Base-by-base conservation (phyloP, 192 early-diverging fungal genomes). In the Umbelopsis isabellina region DNA sequence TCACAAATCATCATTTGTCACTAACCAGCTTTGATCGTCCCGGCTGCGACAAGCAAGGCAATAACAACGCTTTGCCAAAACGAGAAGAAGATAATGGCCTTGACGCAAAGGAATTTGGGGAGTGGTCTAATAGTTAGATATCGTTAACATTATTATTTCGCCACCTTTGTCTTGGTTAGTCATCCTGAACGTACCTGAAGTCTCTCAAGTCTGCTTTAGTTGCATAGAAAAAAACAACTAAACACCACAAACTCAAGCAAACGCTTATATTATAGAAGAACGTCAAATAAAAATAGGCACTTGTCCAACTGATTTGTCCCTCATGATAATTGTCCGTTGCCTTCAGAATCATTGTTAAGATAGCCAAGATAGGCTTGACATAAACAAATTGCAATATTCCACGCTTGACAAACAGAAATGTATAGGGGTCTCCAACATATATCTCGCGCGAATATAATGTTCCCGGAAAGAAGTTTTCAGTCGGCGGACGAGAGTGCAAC, bases 351-450 rank as follows among this genome's bases (percentile, higher is more conserved):
- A 98, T 92, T 12, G 92, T 96, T 12, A 92, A 66, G 2, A 88
- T 79, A 1, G 91, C 91, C 51, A 95, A 68, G 4, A 92, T 67
- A 4, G 96, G 96, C 72, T 97, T 98, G 9, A 96, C 79, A 71
- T 92, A 86, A 30, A 97, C 92, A 75, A 94, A 98, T 79, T 98
- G 96, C n/a, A 98, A 83, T 37, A 98, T 95, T 0, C 95, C 93
- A 47, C 92, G 83, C 71, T 94, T 94, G 18, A 98, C 86, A 73
- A 92, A 91, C 20, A 97, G 78, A 48, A 95, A 96, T 13, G 88
- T 88, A 58, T 92, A 90, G 4, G 96, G 96, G 68, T 97, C 94
- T 58, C 91, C 87, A 20, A 98, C 85, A 73, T 95, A 91, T 75
- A 96, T 85, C 15, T 92, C 90, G 47, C 80, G 81, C 49, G 87